Evolutionary conservation across 169 alveolate species (phyloP).

Genomic region (Plasmodium blacklocki): DNA sequence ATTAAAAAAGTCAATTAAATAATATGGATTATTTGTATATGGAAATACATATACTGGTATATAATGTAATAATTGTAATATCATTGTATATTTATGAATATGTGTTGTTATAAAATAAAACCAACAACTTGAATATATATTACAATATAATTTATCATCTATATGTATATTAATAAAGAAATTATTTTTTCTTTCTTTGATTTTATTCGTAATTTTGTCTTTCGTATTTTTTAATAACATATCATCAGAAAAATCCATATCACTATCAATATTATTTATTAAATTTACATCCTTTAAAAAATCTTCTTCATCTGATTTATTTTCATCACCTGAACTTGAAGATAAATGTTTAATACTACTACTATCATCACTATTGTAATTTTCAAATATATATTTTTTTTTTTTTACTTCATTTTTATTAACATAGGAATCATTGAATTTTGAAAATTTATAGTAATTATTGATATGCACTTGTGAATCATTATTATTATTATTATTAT

Average conservation of each 20-base stretch:
- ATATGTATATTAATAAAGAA: slow-evolving; percentile 60
- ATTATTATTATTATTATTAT: not conserved
- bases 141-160: slow-evolving; percentile 35
- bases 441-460: not conserved
- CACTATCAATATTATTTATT: slow-evolving; percentile 1
- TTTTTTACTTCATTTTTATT: not conserved
- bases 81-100: slow-evolving; percentile 57
- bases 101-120: slow-evolving; percentile 60
- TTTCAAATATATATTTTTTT: slow-evolving; percentile 15
- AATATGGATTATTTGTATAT: slow-evolving; percentile 65
- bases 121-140: slow-evolving; percentile 61
- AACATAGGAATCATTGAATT: too few relatives aligned
- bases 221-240: slow-evolving; percentile 1
- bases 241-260: slow-evolving; percentile 9
- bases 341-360: slow-evolving; percentile 42
- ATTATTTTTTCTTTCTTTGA: slow-evolving; percentile 55
- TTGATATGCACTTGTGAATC: not conserved
- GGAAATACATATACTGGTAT: slow-evolving; percentile 73
- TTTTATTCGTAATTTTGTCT: slow-evolving; percentile 9
- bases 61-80: slow-evolving; percentile 44
- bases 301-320: not conserved
- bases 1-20: slow-evolving; percentile 66
- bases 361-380: slow-evolving; percentile 56
- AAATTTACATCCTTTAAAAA: not conserved
- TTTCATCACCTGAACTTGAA: not conserved